Evolutionary conservation across 2,329 filamentous ascomycete genomes (phyloP).

Genomic region (Plectosphaerella plurivora): DNA sequence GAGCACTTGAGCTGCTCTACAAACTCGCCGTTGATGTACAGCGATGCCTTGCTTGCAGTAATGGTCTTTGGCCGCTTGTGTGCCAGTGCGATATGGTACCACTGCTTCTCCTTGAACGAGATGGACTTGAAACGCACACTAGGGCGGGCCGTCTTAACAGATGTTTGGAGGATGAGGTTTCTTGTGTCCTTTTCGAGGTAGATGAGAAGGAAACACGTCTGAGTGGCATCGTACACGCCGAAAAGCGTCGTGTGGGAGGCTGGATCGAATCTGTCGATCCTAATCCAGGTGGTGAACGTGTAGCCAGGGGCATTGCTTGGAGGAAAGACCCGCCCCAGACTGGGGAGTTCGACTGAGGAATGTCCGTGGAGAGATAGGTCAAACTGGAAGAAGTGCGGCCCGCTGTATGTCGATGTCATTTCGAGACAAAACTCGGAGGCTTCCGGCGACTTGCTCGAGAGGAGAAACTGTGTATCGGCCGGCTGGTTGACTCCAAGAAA

Average conservation of each 20-base stretch:
- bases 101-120: slow-evolving; percentile 68
- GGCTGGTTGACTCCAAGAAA: slow-evolving; percentile 72
- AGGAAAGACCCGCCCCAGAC: slow-evolving; percentile 80
- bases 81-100: slow-evolving; percentile 92
- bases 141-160: slow-evolving; percentile 76
- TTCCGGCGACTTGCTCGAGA: slow-evolving; percentile 45
- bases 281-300: slow-evolving; percentile 84
- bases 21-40: slow-evolving; percentile 93
- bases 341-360: slow-evolving; percentile 84
- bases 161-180: slow-evolving; percentile 95
- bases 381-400: slow-evolving; percentile 86
- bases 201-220: slow-evolving; percentile 89
- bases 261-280: slow-evolving; percentile 80
- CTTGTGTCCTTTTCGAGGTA: slow-evolving; percentile 92
- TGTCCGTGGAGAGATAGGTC: slow-evolving; percentile 85
- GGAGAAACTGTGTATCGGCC: slow-evolving; percentile 76
- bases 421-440: slow-evolving; percentile 67
- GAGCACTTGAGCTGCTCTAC: slow-evolving; percentile 85
- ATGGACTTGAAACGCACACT: slow-evolving; percentile 91
- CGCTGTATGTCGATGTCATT: slow-evolving; percentile 68
- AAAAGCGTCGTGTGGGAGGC: slow-evolving; percentile 91
- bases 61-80: slow-evolving; percentile 76
- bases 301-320: slow-evolving; percentile 78
- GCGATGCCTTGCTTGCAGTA: slow-evolving; percentile 72
- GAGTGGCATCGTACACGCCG: slow-evolving; percentile 85